Percentiles rank a stretch among this genome's conserved stretches.
Evolutionary conservation across 164 flowering plant genomes (phyloP).

Genomic region (Paratinospora sagittata): DNA sequence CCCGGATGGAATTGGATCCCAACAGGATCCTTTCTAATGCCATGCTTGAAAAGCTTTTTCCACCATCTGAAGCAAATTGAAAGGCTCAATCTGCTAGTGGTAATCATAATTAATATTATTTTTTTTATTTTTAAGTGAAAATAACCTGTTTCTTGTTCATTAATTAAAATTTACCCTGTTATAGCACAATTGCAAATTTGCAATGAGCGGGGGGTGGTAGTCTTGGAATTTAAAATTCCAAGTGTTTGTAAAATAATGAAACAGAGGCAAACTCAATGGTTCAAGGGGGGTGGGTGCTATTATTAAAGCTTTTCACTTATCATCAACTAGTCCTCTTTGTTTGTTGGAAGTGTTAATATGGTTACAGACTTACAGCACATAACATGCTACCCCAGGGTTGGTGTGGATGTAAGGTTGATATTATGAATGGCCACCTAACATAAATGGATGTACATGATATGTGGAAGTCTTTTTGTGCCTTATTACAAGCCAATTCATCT

Average conservation of each 20-base stretch:
- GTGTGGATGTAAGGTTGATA: too few relatives aligned
- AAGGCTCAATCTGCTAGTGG: conserved; percentile 1
- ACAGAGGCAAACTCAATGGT: not conserved
- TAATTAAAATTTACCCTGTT: not conserved
- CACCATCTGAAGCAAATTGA: conserved; percentile 38
- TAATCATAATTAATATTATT: not conserved
- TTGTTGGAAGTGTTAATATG: too few relatives aligned
- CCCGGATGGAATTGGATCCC: conserved; percentile 85
- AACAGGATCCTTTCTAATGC: conserved; percentile 74
- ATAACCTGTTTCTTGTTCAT: not conserved
- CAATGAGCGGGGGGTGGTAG: not conserved
- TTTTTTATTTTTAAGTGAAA: not conserved
- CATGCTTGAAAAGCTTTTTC: conserved; percentile 77
- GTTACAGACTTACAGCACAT: too few relatives aligned
- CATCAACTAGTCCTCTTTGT: too few relatives aligned
- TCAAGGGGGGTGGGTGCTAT: too few relatives aligned
- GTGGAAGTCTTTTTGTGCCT: too few relatives aligned
- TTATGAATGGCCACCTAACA: too few relatives aligned
- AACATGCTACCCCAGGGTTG: too few relatives aligned
- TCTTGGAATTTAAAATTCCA: not conserved
- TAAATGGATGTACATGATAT: too few relatives aligned
- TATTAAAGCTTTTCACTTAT: too few relatives aligned
- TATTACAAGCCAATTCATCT: too few relatives aligned
- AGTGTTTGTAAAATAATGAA: not conserved
- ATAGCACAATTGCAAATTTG: not conserved